Base-by-base conservation (phyloP, 345 rosid genomes). In the Eucalyptus dawsonii region DNA sequence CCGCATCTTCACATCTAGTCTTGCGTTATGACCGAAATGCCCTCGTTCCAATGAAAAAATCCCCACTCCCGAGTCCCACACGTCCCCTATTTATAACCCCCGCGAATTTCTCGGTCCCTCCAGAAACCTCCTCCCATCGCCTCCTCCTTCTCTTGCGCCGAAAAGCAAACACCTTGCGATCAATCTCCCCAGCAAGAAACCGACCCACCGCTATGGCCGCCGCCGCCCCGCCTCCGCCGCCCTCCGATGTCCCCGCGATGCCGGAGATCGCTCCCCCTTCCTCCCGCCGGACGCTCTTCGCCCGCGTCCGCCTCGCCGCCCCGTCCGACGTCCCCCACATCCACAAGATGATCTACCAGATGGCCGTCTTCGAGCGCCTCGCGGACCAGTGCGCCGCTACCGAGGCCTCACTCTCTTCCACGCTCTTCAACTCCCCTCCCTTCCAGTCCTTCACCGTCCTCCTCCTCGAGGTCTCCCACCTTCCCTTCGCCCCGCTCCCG, bases 181-280 rank as follows among this genome's bases (percentile, higher is more conserved):
- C 86, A 24, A 45, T 47, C 37, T 21, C 31, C 42, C 47, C 89
- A 72, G 51, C 13, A 5, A 88, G 14, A 22, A 37, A 29, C 8
- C 27, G 16, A 25, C 51, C 69, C 31, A 42, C 53, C 37, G 21
- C 42, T 14, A 95, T 97, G 99, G 99, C 99, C 29, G 98, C 97
- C 13, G 98, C 99, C 10, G 99, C 99, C 3, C 98, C 99, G 4
- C 98, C 98, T 5, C 99, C 98, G 6, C 95, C 97, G 11, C 99
- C 99, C n/a, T 22, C 97, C 6, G 93, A 96, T 0, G 92, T 94
- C 3, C 97, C 97, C 83, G 83, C 4, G 12, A 92, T 92, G 34
- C 94, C 95, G 7, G 91, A 94, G 51, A 93, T 93, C 88, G 90
- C 91, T 14, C 93, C 95, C 11, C 93, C 94, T 31, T 86, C 92